Evolutionary conservation across 2,329 filamentous ascomycete species (phyloP), one percentile per base, ranked within the genome.

Genomic region (Hyphodiscus sp.): DNA sequence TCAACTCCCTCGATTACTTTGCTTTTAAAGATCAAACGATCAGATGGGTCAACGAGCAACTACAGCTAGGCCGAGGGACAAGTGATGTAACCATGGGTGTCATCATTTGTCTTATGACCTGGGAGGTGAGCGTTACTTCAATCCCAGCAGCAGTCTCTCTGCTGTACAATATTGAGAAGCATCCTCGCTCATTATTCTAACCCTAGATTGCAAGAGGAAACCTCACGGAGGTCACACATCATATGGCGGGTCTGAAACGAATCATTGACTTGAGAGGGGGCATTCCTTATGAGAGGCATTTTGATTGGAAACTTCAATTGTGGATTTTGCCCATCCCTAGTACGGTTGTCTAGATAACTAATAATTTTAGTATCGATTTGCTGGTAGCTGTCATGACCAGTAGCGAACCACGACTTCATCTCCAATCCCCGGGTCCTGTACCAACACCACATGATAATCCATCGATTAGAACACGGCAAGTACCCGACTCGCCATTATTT

Each of bases 21-120:
- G 16, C 38, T 2, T 53, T 53, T 48, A 56, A 51, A 33, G 30
- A 38, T n/a, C 44, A 51, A 16, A 52, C 51, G 5, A 57, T 54
- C 18, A 53, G 42, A 29, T 56, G 50, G 54, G 51, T 53, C 41
- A 53, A 52, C 23, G 20, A 47, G 20, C 23, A 45, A 8, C 20
- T 51, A n/a, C 15, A 43, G 30, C 23, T 38, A 13, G 19, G 41
- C n/a, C 41, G 46, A 16, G 51, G 54, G 19, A 53, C 29, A 15
- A 53, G 45, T 23, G 54, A 56, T 41, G 44, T 45, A 13, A 56
- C 51, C 9, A 50, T 57, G 38, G 54, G 54, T 16, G 52, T 49
- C 26, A 53, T 57, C 19, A 13, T 57, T 10, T 45, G 43, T 9
- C 54, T 54, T 15, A 29, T 49, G 11, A 57, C 47, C 23, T 54